These are phyloP conservation scores for Penicillium sp. DNA, from an alignment of 2,329 filamentous ascomycete genomes.

Conservation along the genomic window DNA sequence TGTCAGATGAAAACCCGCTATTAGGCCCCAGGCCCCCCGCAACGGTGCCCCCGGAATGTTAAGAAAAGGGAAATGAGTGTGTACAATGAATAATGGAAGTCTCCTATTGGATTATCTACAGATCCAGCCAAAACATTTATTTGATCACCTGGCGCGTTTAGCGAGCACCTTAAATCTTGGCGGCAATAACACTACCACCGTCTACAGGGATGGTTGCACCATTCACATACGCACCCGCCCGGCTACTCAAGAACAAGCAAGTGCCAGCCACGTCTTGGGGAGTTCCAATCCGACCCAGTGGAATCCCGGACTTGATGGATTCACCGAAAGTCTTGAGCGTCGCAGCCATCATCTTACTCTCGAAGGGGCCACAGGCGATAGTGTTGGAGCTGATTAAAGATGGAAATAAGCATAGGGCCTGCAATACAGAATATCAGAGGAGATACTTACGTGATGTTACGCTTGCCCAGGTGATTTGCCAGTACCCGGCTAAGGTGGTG, in stretches of 20 bases:
- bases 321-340: slow-evolving; percentile 53
- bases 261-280: slow-evolving; percentile 70
- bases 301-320: slow-evolving; percentile 56
- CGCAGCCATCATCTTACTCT: slow-evolving; percentile 57
- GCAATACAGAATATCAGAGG: slow-evolving; percentile 18
- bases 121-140: not conserved
- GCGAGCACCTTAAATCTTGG: slow-evolving; percentile 37
- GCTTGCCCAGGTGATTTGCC: slow-evolving; percentile 51
- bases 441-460: slow-evolving; percentile 54
- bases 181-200: slow-evolving; percentile 50
- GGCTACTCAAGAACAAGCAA: slow-evolving; percentile 68
- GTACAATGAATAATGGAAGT: not conserved
- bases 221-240: slow-evolving; percentile 66
- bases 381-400: slow-evolving; percentile 55
- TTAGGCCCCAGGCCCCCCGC: not conserved
- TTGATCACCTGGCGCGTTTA: slow-evolving; percentile 2
- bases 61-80: not conserved
- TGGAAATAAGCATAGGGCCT: not conserved
- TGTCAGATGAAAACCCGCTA: not conserved
- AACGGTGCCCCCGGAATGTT: slow-evolving; percentile 1
- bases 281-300: slow-evolving; percentile 65
- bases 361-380: slow-evolving; percentile 68
- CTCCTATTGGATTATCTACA: slow-evolving; percentile 6
- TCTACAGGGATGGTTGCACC: slow-evolving; percentile 65
- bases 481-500: slow-evolving; percentile 55